phyloP scores from a whole-genome alignment of 1,139 yeast genomes.

The Martiniozyma asiatica region DNA sequence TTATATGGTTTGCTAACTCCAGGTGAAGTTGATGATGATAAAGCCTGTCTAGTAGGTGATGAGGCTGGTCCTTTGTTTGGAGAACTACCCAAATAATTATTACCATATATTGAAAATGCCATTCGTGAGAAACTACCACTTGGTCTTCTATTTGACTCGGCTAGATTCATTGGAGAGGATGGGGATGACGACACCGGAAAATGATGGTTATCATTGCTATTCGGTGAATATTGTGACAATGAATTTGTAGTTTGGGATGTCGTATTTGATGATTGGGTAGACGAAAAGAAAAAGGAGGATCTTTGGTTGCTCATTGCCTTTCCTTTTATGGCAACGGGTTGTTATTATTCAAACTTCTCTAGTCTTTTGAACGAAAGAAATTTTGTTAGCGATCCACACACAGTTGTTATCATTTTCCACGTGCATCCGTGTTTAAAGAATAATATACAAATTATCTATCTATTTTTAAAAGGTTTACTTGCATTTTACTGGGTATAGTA shows the following conservation, averaged over 20 bases:
- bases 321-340: too few relatives aligned
- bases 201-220: background rate
- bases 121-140: constrained; percentile 24
- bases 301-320: background rate
- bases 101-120: constrained; percentile 29
- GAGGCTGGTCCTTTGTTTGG: constrained; percentile 7
- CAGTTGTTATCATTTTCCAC: too few relatives aligned
- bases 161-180: constrained; percentile 14
- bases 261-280: too few relatives aligned
- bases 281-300: constrained; percentile 4
- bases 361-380: too few relatives aligned
- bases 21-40: background rate
- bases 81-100: constrained; percentile 6
- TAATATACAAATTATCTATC: too few relatives aligned
- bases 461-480: too few relatives aligned
- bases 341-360: too few relatives aligned
- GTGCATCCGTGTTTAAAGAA: too few relatives aligned
- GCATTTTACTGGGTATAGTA: too few relatives aligned
- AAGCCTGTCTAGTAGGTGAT: constrained; percentile 1
- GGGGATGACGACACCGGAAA: constrained; percentile 3
- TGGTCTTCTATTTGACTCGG: constrained; percentile 16
- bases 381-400: too few relatives aligned
- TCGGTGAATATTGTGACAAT: too few relatives aligned
- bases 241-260: too few relatives aligned
- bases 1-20: background rate